Evolutionary conservation across 179 eudicot genomes (phyloP).

Genomic region (Silene coronaria): DNA sequence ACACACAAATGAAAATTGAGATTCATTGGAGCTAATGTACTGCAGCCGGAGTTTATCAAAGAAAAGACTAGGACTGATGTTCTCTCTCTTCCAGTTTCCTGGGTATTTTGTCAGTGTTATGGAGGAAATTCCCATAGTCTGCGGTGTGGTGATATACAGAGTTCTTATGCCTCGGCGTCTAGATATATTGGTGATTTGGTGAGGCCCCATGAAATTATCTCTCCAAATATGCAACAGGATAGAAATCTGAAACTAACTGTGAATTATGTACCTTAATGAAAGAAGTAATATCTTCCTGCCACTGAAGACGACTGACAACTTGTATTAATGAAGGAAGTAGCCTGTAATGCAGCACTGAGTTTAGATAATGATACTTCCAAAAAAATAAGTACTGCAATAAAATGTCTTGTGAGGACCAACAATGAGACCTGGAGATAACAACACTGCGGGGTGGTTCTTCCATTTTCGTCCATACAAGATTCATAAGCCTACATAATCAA

Average conservation of each 20-base stretch:
- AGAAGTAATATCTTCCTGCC: slow-evolving; percentile 46
- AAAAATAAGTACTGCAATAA: background rate
- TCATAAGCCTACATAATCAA: slow-evolving; percentile 42
- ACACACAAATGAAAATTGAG: background rate
- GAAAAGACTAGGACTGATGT: background rate
- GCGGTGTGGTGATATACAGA: background rate
- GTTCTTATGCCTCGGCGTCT: background rate
- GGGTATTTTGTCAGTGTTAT: background rate
- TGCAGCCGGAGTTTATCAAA: background rate
- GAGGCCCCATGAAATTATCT: background rate
- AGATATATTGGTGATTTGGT: no score
- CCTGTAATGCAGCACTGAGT: slow-evolving; percentile 34
- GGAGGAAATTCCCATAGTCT: background rate
- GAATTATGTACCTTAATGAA: slow-evolving; percentile 42
- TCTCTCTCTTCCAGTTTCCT: background rate
- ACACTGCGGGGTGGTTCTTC: slow-evolving; percentile 24
- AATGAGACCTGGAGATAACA: slow-evolving; percentile 34
- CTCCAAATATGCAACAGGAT: background rate
- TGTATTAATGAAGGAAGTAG: slow-evolving; percentile 40
- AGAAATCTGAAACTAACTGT: background rate
- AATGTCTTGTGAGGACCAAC: background rate
- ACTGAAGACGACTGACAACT: slow-evolving; percentile 44
- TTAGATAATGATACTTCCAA: slow-evolving; percentile 1
- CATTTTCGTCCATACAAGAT: slow-evolving; percentile 24
- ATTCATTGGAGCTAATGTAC: background rate